phyloP scores from a whole-genome alignment of 352 stramenopile species.

The Blastocystis sp. region DNA sequence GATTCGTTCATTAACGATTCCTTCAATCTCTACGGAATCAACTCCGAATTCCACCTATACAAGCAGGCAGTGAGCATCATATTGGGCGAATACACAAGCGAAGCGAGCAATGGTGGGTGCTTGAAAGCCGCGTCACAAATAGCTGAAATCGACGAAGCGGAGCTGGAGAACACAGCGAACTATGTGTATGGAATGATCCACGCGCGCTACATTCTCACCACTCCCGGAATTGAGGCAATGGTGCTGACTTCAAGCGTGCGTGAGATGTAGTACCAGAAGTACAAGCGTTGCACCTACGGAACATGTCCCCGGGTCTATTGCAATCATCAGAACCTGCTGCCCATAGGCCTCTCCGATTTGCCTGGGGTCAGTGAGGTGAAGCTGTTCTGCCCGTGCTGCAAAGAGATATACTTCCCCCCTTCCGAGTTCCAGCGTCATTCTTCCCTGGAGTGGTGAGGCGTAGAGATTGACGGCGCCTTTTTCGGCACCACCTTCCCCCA shows the following conservation, averaged over 20 bases:
- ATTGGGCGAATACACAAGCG: conserved; percentile 78
- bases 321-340: conserved; percentile 92
- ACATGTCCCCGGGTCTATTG: conserved; percentile 97
- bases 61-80: conserved; percentile 98
- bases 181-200: conserved; percentile 99
- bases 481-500: conserved; percentile 98
- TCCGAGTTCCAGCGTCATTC: background rate
- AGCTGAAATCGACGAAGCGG: conserved; percentile 77
- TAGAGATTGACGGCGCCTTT: conserved; percentile 91
- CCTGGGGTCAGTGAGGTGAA: conserved; percentile 81
- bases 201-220: conserved; percentile 97
- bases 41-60: conserved; percentile 90
- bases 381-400: conserved; percentile 79
- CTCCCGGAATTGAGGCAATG: conserved; percentile 91
- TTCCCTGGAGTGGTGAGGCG: background rate
- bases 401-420: conserved; percentile 74
- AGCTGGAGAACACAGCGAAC: conserved; percentile 88
- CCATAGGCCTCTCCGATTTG: conserved; percentile 90
- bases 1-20: conserved; percentile 97
- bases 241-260: background rate
- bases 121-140: background rate
- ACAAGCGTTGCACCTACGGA: conserved; percentile 91
- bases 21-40: conserved; percentile 96
- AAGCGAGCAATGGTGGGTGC: background rate
- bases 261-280: conserved; percentile 86